Base-by-base conservation (phyloP, 2,329 filamentous ascomycete species). In the Trichoderma atrobrunneum region DNA sequence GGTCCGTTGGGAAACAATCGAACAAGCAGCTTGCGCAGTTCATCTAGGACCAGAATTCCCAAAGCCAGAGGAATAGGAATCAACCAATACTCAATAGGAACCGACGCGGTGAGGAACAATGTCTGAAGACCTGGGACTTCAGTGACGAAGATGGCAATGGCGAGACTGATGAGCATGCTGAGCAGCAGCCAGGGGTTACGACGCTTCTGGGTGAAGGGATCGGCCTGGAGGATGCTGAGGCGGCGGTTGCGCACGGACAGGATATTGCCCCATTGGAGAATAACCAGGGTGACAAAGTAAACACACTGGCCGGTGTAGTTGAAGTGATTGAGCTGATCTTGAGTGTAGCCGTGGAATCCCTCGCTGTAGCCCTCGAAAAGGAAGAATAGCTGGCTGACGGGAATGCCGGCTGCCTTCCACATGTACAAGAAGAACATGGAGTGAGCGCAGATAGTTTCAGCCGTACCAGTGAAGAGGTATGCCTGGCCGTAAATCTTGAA, bases 391-490 rank as follows among this genome's bases (percentile, higher is more conserved):
- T 84, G 80, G 14, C 77, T 76, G 59, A 85, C 78, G 0, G 86
- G 83, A 43, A 88, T 86, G 7, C 83, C 81, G 1, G 86, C 85
- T 56, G 84, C 77, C 14, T 77, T 81, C 78, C 82, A 86, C 81
- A 85, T 82, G 80, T 88, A 88, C 0, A 87, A 74, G 79, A 87
- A 88, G 78, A 84, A 87, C 86, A 88, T 88, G 74, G 83, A 72
- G 70, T 87, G 85, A 0, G 86, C 85, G 5, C 79, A 82, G 69
- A 84, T 72, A 0, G 86, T 85, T 73, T 88, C 86, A 81, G 87
- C 84, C 43, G 83, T 81, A 34, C 86, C 86, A 2, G 84, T 83
- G 73, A 88, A 87, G 4, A 87, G 81, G 73, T 88, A 88, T 0
- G 85, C 81, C 63, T 88, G 86, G 1, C 78, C 80, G 75, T 87